A percentile compares a stretch with the other conserved stretches of the same genome.
Evolutionary conservation across 306 rosid species (phyloP).

Genomic region (Begonia peltatifolia): DNA sequence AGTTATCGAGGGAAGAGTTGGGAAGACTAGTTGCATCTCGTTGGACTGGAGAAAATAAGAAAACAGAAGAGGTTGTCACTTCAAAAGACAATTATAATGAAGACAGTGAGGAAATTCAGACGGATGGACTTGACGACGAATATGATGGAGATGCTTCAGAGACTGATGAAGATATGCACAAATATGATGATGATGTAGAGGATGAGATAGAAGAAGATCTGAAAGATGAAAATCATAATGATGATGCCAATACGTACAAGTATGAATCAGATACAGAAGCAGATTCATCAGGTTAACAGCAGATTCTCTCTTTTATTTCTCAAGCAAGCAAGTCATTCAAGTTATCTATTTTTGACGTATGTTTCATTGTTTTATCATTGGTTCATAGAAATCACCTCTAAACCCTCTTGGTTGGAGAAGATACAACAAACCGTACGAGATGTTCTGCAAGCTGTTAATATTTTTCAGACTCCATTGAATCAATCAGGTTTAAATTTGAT

Average conservation of each 20-base stretch:
- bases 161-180: constrained; percentile 52
- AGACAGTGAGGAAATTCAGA: constrained; percentile 23
- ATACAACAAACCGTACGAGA: constrained; percentile 56
- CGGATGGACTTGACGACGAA: constrained; percentile 34
- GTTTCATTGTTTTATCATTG: neutral
- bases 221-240: constrained; percentile 45
- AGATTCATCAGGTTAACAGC: constrained; percentile 59
- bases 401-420: constrained; percentile 30
- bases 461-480: constrained; percentile 85
- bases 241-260: constrained; percentile 42
- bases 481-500: constrained; percentile 48
- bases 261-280: constrained; percentile 39
- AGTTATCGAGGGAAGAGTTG: constrained; percentile 83
- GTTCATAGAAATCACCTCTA: neutral
- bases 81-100: constrained; percentile 24
- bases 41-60: constrained; percentile 74
- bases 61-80: constrained; percentile 29
- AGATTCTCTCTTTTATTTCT: constrained; percentile 7
- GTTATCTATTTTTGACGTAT: neutral
- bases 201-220: constrained; percentile 45
- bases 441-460: constrained; percentile 53
- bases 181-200: constrained; percentile 38
- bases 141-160: constrained; percentile 72
- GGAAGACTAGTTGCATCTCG: constrained; percentile 99
- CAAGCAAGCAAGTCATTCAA: neutral